These are phyloP conservation scores for Diophrys appendiculata DNA, from an alignment of 73 alveolate genomes.

Conservation along the genomic window DNA sequence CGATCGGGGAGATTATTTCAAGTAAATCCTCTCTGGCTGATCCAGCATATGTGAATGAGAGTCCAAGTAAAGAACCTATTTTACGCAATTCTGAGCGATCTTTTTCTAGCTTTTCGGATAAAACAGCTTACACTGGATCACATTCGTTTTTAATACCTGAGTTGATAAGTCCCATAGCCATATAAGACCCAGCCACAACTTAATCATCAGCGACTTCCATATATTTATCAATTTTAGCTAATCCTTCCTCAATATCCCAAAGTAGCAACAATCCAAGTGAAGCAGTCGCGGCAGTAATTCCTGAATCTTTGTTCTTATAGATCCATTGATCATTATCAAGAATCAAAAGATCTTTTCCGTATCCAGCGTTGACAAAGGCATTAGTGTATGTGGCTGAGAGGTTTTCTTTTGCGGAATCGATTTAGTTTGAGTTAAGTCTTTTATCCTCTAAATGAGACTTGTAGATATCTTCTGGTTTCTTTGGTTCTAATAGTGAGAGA, in stretches of 20 bases:
- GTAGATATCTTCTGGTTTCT: slow-evolving; percentile 97
- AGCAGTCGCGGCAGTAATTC: slow-evolving; percentile 86
- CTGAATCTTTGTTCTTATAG: slow-evolving; percentile 85
- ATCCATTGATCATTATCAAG: slow-evolving; percentile 84
- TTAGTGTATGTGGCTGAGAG: slow-evolving; percentile 95
- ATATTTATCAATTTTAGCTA: slow-evolving; percentile 86
- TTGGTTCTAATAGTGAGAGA: slow-evolving; percentile 97
- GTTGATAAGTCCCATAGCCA: slow-evolving; percentile 89
- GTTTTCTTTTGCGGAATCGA: slow-evolving; percentile 84
- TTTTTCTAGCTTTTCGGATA: slow-evolving; percentile 75
- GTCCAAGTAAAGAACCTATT: slow-evolving; percentile 84
- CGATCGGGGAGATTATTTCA: slow-evolving; percentile 68
- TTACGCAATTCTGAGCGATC: slow-evolving; percentile 50
- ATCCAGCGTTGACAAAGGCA: slow-evolving; percentile 99
- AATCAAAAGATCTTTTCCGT: slow-evolving; percentile 93
- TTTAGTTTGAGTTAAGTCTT: slow-evolving; percentile 44
- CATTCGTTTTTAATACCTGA: slow-evolving; percentile 89
- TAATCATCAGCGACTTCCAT: slow-evolving; percentile 70
- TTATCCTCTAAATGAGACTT: slow-evolving; percentile 98
- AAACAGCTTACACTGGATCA: slow-evolving; percentile 88
- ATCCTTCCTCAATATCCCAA: slow-evolving; percentile 97
- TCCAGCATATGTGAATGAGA: slow-evolving; percentile 93
- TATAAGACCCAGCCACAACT: slow-evolving; percentile 85
- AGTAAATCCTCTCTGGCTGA: slow-evolving; percentile 85
- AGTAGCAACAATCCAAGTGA: slow-evolving; percentile 71